Percentiles rank a stretch among this genome's conserved stretches.
Evolutionary conservation across 2,329 filamentous ascomycete species (phyloP).

Genomic region (Fusarium nelsonii): DNA sequence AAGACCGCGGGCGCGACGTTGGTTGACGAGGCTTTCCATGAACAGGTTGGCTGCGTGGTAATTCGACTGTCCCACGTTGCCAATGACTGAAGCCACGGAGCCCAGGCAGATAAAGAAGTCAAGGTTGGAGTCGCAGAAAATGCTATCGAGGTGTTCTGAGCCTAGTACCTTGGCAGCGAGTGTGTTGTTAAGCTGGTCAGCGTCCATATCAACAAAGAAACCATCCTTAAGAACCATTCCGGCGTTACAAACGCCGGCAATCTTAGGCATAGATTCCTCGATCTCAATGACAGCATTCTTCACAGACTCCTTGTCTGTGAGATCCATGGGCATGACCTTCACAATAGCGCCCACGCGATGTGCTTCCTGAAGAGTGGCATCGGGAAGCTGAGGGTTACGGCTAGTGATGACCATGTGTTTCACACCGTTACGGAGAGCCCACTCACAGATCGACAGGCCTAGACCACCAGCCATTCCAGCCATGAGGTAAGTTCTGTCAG

Average conservation of each 20-base stretch:
- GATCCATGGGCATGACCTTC: slow-evolving; percentile 9
- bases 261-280: slow-evolving; percentile 46
- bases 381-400: slow-evolving; percentile 46
- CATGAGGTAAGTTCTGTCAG: slow-evolving; percentile 51
- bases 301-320: background rate
- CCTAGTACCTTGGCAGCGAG: slow-evolving; percentile 57
- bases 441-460: slow-evolving; percentile 55
- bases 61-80: slow-evolving; percentile 54
- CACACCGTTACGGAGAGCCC: slow-evolving; percentile 57
- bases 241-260: slow-evolving; percentile 58
- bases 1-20: slow-evolving; percentile 49
- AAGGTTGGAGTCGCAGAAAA: slow-evolving; percentile 48
- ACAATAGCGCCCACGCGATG: slow-evolving; percentile 34
- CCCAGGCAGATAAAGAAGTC: slow-evolving; percentile 60
- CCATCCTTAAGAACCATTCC: slow-evolving; percentile 59
- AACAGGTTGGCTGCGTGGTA: slow-evolving; percentile 57
- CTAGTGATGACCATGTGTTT: slow-evolving; percentile 55
- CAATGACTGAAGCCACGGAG: slow-evolving; percentile 52
- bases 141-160: slow-evolving; percentile 48
- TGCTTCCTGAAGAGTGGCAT: background rate
- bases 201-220: slow-evolving; percentile 50
- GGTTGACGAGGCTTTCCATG: slow-evolving; percentile 50
- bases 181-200: slow-evolving; percentile 47
- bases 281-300: slow-evolving; percentile 20
- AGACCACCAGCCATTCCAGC: slow-evolving; percentile 52